Evolutionary conservation across 2,329 filamentous ascomycete species (phyloP).

Genomic region (Dendrostoma leiphaemia): DNA sequence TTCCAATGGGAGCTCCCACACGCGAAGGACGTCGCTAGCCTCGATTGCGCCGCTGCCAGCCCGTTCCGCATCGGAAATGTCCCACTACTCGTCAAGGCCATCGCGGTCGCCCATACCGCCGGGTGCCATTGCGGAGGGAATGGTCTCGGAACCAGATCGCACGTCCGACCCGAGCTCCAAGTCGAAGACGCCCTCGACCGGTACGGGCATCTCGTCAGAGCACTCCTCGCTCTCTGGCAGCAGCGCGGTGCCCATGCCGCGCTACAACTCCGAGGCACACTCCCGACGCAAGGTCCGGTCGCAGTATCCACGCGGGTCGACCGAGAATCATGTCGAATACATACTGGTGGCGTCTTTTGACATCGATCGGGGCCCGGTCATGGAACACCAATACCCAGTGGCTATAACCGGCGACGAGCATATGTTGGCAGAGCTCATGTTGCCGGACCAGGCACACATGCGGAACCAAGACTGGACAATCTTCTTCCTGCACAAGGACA

Average conservation of each 20-base stretch:
- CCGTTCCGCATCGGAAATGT: conserved; percentile 57
- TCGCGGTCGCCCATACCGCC: conserved; percentile 54
- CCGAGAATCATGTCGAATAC: conserved; percentile 96
- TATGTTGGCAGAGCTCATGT: conserved; percentile 97
- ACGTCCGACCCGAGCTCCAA: conserved; percentile 59
- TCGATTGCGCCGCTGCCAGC: conserved; percentile 58
- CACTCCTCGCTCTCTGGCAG: conserved; percentile 56
- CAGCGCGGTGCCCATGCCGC: conserved; percentile 27
- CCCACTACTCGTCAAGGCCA: conserved; percentile 46
- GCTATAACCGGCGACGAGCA: conserved; percentile 96
- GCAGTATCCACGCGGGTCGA: conserved; percentile 71
- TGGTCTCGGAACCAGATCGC: conserved; percentile 49
- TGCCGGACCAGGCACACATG: conserved; percentile 94
- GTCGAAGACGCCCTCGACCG: conserved; percentile 57
- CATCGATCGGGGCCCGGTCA: conserved; percentile 91
- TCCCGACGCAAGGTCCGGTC: conserved; percentile 61
- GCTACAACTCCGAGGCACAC: conserved; percentile 48
- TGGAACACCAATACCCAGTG: conserved; percentile 97
- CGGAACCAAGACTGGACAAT: conserved; percentile 98
- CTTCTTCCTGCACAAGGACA: conserved; percentile 97
- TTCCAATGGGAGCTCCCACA: conserved; percentile 29
- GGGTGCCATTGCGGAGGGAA: conserved; percentile 12
- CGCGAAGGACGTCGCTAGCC: conserved; percentile 57
- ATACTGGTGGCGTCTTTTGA: conserved; percentile 97
- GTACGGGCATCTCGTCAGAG: conserved; percentile 55